These are phyloP conservation scores for Exophiala lecanii-corni DNA, from an alignment of 2,329 filamentous ascomycete species.

Conservation along the genomic window DNA sequence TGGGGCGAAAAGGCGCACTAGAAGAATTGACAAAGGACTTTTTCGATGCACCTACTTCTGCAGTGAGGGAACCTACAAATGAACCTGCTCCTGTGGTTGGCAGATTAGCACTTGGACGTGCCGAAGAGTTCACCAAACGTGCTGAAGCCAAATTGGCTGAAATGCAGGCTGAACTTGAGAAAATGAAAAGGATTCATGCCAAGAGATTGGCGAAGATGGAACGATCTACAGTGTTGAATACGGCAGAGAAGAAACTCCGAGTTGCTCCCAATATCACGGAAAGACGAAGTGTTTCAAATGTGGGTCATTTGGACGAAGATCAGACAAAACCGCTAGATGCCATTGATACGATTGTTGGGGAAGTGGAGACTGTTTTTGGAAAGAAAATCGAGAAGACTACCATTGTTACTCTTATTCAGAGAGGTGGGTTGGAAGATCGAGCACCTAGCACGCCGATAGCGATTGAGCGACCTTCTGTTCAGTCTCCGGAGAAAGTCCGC, in stretches of 20 bases:
- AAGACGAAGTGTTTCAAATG: constrained; percentile 13
- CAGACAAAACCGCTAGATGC: constrained; percentile 26
- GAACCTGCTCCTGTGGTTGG: constrained; percentile 43
- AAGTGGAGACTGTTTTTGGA: constrained; percentile 68
- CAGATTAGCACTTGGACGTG: constrained; percentile 68
- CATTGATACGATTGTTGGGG: constrained; percentile 68
- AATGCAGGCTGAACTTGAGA: constrained; percentile 75
- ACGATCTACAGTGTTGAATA: constrained; percentile 63
- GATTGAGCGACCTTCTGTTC: constrained; percentile 2
- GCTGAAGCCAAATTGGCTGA: constrained; percentile 67
- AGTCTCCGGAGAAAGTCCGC: constrained; percentile 7
- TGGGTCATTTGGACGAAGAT: constrained; percentile 2
- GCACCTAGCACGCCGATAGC: constrained; percentile 19
- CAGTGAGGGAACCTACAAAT: constrained; percentile 25
- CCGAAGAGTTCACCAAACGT: constrained; percentile 77
- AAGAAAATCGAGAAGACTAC: constrained; percentile 62
- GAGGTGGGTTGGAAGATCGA: constrained; percentile 67
- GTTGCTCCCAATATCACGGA: constrained; percentile 50
- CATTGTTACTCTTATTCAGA: constrained; percentile 66
- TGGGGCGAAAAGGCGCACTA: constrained; percentile 80
- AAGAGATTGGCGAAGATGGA: constrained; percentile 70
- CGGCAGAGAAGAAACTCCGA: constrained; percentile 72
- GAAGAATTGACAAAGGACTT: constrained; percentile 78
- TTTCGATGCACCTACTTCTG: constrained; percentile 58
- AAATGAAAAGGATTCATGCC: constrained; percentile 74